Conservation (phyloP, 352 stramenopile species). For the Phytophthora foliorum region DNA sequence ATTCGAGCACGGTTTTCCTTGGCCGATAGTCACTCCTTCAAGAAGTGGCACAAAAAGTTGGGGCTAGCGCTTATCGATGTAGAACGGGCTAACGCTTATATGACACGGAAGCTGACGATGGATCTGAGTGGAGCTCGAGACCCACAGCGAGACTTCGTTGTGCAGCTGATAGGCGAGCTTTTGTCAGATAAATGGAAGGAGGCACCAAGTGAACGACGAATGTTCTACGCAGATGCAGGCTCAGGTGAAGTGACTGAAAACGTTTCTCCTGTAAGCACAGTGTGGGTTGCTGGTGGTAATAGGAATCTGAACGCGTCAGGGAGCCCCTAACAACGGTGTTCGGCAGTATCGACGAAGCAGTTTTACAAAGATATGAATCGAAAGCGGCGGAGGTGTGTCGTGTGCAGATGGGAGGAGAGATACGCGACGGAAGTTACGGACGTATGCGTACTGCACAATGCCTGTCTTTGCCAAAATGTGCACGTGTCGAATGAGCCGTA, state of each 20-base stretch:
- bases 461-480: neutral
- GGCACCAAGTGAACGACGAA: neutral
- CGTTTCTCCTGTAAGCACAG: neutral
- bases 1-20: constrained; percentile 7
- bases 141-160: neutral
- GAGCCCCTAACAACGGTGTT: neutral
- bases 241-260: neutral
- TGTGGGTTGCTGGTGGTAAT: neutral
- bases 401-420: neutral
- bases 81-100: neutral
- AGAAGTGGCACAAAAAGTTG: constrained; percentile 8
- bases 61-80: neutral
- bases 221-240: neutral
- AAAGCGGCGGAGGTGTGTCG: neutral
- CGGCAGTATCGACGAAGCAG: neutral
- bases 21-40: neutral
- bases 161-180: neutral
- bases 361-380: neutral
- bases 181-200: constrained; percentile 6
- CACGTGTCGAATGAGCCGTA: neutral
- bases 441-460: neutral
- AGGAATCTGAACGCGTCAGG: no score
- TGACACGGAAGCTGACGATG: neutral
- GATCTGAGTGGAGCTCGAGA: neutral
- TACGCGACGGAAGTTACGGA: neutral